Evolutionary conservation across 106 monocot species (phyloP).

Genomic region (Dioscorea zingiberensis): DNA sequence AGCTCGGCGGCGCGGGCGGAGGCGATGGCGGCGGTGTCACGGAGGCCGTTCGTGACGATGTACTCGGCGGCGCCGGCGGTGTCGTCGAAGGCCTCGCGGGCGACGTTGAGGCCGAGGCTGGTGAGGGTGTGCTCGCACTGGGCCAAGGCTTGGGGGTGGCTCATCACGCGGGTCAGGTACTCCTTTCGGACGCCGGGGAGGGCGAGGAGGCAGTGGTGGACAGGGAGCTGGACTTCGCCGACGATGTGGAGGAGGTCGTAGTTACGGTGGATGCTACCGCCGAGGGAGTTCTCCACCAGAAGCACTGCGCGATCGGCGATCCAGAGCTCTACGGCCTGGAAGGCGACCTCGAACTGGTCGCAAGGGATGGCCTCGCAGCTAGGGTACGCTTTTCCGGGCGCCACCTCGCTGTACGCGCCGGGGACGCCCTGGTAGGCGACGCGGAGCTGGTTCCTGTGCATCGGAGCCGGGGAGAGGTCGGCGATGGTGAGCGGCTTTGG

Average conservation of each 20-base stretch:
- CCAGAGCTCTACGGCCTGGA: constrained; percentile 56
- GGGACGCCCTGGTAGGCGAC: constrained; percentile 34
- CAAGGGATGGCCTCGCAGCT: constrained; percentile 45
- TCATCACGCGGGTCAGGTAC: constrained; percentile 40
- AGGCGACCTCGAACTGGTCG: constrained; percentile 48
- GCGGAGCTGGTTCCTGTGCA: constrained; percentile 41
- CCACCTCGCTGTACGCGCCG: constrained; percentile 47
- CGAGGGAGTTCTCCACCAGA: constrained; percentile 61
- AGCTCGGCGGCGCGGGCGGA: constrained; percentile 43
- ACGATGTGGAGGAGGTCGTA: constrained; percentile 62
- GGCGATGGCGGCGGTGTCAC: constrained; percentile 55
- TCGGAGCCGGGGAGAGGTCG: constrained; percentile 47
- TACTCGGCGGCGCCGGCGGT: constrained; percentile 49
- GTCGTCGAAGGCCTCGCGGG: constrained; percentile 50
- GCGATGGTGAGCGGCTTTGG: constrained; percentile 34
- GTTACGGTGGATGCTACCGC: constrained; percentile 63
- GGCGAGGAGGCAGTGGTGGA: constrained; percentile 55
- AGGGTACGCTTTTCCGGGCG: constrained; percentile 48
- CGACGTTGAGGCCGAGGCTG: constrained; percentile 35
- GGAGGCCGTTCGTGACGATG: constrained; percentile 22
- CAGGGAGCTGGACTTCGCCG: constrained; percentile 56
- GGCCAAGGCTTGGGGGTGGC: constrained; percentile 43
- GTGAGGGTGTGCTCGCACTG: constrained; percentile 69
- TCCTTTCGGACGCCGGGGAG: constrained; percentile 43
- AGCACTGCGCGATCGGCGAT: constrained; percentile 59